Percentiles rank a stretch among this genome's conserved stretches.
Conservation (phyloP, 345 rosid species). For the Noccaea caerulescens region DNA sequence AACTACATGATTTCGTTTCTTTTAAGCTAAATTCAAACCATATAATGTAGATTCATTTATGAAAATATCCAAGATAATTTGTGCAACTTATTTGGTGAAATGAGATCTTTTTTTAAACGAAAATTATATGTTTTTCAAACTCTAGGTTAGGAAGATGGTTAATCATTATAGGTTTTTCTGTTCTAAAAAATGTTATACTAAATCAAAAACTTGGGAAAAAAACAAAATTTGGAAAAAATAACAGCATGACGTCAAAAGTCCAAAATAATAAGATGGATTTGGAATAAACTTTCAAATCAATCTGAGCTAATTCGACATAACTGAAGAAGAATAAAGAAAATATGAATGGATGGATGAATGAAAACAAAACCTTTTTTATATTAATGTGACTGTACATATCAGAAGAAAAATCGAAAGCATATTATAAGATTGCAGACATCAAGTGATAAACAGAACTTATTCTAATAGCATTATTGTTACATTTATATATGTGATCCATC, state of each 20-base stretch:
- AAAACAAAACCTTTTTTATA: conserved; percentile 20
- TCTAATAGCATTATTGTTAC: conserved; percentile 38
- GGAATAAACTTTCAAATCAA: conserved; percentile 26
- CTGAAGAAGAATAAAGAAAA: conserved; percentile 29
- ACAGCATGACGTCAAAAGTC: conserved; percentile 14
- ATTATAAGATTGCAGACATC: conserved; percentile 23
- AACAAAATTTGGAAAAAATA: not conserved
- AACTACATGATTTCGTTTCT: not conserved
- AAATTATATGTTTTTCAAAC: not conserved
- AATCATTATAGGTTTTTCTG: not conserved
- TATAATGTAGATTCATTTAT: not conserved
- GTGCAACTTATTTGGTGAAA: not conserved
- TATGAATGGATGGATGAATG: conserved; percentile 24
- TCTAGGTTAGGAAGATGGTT: not conserved
- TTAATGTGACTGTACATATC: conserved; percentile 16
- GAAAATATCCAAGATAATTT: not conserved
- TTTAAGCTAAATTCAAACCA: not conserved
- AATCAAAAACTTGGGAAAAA: not conserved
- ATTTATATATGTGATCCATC: conserved; percentile 32
- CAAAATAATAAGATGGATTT: not conserved
- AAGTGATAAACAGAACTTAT: conserved; percentile 44
- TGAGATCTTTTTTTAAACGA: not conserved
- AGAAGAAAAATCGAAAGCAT: conserved; percentile 28
- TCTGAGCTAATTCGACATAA: conserved; percentile 11
- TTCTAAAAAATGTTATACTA: not conserved